Evolutionary conservation across 2,329 filamentous ascomycete genomes (phyloP), one percentile per base, ranked within the genome.

Genomic region (Lasiodiplodia gonubiensis): DNA sequence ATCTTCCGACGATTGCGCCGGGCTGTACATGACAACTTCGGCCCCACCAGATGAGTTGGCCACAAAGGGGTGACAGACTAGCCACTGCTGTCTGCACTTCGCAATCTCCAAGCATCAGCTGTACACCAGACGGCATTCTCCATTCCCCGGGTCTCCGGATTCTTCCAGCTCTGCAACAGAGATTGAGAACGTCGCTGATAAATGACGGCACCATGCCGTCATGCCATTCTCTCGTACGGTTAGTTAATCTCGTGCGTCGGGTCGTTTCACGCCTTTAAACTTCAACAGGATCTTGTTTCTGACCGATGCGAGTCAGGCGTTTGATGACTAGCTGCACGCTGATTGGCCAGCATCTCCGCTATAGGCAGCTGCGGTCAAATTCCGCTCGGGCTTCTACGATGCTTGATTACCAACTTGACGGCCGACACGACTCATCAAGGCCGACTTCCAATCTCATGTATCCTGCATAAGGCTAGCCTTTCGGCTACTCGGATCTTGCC

Each of bases 331-430:
- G 7, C 21, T n/a, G 37, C 23, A 1, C 6, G 12, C 14, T 60
- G 37, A 60, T 60, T 60, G 37, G 54, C 10, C 55, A 16, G 5
- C 3, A n/a, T 5, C 5, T 27, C 37, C 27, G 18, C 27, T 48
- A 60, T 48, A 48, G 37, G 55, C 55, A 21, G 21, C 35, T 48
- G 55, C 39, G 55, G 55, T 4, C n/a, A 16, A 48, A 60, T 60
- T 60, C 55, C 55, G 55, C 55, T 60, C 37, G 21, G 14, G 10
- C 18, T 27, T 35, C 2, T 42, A 2, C 4, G 2, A 8, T 35
- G 4, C 18, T 0, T 16, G 37, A 60, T 60, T 46, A 48, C 55
- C 55, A 57, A 42, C 21, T 57, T 33, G 33, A 33, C 35, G 21
- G 18, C 12, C 54, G 25, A 25, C 33, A 21, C 25, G 54, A 57